A percentile compares a stretch with the other conserved stretches of the same genome.
These are phyloP conservation scores for Acacia concinna DNA, from an alignment of 331 rosid species.

Conservation along the genomic window DNA sequence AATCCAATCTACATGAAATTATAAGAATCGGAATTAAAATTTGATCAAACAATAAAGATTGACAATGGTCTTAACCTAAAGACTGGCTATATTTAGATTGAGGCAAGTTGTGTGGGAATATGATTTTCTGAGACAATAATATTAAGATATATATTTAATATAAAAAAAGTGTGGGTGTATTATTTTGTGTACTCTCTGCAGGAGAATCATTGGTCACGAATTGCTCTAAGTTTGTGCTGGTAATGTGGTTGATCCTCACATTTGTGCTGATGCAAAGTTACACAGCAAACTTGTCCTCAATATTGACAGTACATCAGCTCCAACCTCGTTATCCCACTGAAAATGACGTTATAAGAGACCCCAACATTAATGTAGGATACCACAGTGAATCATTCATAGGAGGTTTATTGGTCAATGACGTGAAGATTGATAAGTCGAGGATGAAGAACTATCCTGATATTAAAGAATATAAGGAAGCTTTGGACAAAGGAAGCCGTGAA, in stretches of 20 bases:
- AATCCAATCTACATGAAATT: too few species aligned
- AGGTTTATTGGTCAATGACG: neutral
- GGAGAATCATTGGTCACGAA: neutral
- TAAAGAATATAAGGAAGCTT: conserved; percentile 16
- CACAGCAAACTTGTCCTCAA: conserved; percentile 21
- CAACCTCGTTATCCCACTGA: neutral
- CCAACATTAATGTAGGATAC: neutral
- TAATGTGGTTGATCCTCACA: neutral
- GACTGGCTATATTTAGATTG: too few species aligned
- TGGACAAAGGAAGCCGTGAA: neutral
- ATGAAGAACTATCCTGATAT: neutral
- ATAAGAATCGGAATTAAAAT: too few species aligned
- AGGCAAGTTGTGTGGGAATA: neutral
- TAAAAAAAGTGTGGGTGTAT: too few species aligned
- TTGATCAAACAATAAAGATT: too few species aligned
- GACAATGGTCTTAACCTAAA: too few species aligned
- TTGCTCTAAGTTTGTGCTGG: conserved; percentile 17
- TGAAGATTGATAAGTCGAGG: neutral
- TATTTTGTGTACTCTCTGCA: neutral
- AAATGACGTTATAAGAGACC: neutral
- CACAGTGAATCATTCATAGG: neutral
- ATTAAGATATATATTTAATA: neutral
- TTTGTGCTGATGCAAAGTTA: conserved; percentile 20
- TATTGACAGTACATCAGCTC: neutral
- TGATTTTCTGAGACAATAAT: neutral